Evolutionary conservation across 2,329 filamentous ascomycete genomes (phyloP).

Genomic region (Talaromyces funiculosus): DNA sequence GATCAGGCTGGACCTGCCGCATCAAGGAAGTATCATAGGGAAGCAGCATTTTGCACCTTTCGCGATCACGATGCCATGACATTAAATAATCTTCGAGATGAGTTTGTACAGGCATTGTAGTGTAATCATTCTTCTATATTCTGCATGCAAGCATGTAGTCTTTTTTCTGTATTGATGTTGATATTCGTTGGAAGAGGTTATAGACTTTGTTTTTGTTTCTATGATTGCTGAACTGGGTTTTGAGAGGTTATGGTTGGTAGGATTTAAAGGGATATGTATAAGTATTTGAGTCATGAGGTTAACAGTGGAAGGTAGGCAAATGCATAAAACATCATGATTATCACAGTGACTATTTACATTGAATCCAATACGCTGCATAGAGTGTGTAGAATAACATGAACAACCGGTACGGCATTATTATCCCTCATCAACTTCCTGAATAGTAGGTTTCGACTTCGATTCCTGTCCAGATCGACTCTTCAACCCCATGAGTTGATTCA

Average conservation of each 20-base stretch:
- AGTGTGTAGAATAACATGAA: too few species aligned
- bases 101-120: constrained; percentile 20
- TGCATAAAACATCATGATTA: not conserved
- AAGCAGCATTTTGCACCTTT: constrained; percentile 18
- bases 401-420: not conserved
- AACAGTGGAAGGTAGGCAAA: not conserved
- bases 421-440: constrained; percentile 31
- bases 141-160: not conserved
- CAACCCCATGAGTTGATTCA: constrained; percentile 35
- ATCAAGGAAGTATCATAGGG: constrained; percentile 65
- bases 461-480: constrained; percentile 17
- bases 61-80: constrained; percentile 21
- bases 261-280: not conserved
- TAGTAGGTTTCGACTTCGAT: constrained; percentile 33
- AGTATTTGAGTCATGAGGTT: not conserved
- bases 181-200: not conserved
- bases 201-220: not conserved
- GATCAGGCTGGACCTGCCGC: constrained; percentile 86
- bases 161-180: not conserved
- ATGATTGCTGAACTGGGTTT: not conserved
- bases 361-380: not conserved
- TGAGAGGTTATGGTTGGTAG: not conserved
- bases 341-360: not conserved
- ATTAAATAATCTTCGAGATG: constrained; percentile 22
- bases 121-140: constrained; percentile 19